These are phyloP conservation scores for Grosmannia penicillata DNA, from an alignment of 2,329 filamentous ascomycete species.

Conservation along the genomic window DNA sequence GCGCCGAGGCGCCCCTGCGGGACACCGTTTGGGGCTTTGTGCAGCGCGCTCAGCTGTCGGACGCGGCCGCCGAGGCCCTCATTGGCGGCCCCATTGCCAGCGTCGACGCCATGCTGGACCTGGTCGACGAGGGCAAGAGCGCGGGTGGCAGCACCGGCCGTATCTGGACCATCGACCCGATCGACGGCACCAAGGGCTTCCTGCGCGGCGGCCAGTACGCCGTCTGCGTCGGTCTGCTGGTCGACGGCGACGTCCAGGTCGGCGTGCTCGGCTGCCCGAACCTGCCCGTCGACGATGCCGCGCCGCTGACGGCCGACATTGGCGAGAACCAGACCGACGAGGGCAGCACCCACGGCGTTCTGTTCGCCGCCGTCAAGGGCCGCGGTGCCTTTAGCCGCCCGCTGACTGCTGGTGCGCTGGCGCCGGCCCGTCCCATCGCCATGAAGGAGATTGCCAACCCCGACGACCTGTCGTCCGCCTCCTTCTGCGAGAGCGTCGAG, in stretches of 20 bases:
- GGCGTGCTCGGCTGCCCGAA: conserved; percentile 94
- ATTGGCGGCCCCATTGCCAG: conserved; percentile 48
- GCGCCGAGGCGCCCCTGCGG: conserved; percentile 53
- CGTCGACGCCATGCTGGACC: conserved; percentile 40
- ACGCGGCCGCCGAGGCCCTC: conserved; percentile 39
- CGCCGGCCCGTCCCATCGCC: conserved; percentile 44
- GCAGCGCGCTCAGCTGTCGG: conserved; percentile 44
- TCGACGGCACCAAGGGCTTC: conserved; percentile 97
- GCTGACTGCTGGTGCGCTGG: conserved; percentile 41
- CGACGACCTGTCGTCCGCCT: conserved; percentile 53
- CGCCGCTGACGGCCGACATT: conserved; percentile 54
- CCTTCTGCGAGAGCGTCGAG: conserved; percentile 95
- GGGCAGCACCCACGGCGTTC: conserved; percentile 64
- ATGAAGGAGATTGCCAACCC: conserved; percentile 52
- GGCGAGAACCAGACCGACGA: conserved; percentile 61
- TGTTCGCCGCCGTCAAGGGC: conserved; percentile 73
- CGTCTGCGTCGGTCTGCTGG: conserved; percentile 81
- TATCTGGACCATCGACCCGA: conserved; percentile 94
- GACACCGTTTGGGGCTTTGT: conserved; percentile 78
- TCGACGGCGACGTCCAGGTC: conserved; percentile 85
- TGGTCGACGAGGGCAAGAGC: conserved; percentile 55
- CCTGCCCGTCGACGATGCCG: conserved; percentile 72
- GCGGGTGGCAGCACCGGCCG: conserved; percentile 58
- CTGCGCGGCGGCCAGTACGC: conserved; percentile 93
- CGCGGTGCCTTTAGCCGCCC: conserved; percentile 70